A percentile compares a stretch with the other conserved stretches of the same genome.
Conservation (phyloP, 202 grass and related monocot genomes). For the Brachypodium distachyon region DNA sequence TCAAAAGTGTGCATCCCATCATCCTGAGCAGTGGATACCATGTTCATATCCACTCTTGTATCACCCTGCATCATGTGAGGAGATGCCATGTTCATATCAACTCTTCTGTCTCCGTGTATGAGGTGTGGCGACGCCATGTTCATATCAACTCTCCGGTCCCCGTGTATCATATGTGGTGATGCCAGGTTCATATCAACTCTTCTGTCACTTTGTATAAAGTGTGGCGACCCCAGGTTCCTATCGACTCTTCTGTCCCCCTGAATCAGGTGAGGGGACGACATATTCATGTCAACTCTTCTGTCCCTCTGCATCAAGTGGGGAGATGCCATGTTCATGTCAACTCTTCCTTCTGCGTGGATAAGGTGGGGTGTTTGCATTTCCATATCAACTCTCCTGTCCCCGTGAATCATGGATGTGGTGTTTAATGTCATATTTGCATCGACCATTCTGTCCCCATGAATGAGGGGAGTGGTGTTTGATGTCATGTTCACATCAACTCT, state of each 20-base stretch:
- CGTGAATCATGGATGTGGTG: constrained; percentile 17
- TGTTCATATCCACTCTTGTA: constrained; percentile 72
- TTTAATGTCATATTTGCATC: constrained; percentile 35
- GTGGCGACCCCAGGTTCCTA: constrained; percentile 54
- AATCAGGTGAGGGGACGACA: constrained; percentile 40
- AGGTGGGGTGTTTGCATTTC: constrained; percentile 17
- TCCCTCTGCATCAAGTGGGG: constrained; percentile 26
- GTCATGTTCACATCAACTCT: constrained; percentile 49
- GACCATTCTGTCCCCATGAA: constrained; percentile 35
- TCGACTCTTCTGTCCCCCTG: constrained; percentile 59
- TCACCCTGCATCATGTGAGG: constrained; percentile 49
- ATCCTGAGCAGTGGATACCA: constrained; percentile 48
- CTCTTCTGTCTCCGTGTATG: constrained; percentile 38
- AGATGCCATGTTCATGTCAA: constrained; percentile 27
- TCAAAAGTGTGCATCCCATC: constrained; percentile 52
- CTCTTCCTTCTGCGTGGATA: constrained; percentile 31
- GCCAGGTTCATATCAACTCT: constrained; percentile 44
- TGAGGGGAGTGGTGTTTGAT: constrained; percentile 27
- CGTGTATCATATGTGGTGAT: constrained; percentile 30
- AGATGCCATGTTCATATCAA: constrained; percentile 58
- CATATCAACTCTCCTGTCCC: constrained; percentile 25
- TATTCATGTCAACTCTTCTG: constrained; percentile 50
- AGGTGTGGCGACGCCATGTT: constrained; percentile 41
- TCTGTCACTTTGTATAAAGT: constrained; percentile 32
- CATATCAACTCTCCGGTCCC: constrained; percentile 46